Percentiles rank a stretch among this genome's conserved stretches.
These are phyloP conservation scores for Trichocladium antarcticum DNA, from an alignment of 495 filamentous ascomycete species.

Conservation along the genomic window DNA sequence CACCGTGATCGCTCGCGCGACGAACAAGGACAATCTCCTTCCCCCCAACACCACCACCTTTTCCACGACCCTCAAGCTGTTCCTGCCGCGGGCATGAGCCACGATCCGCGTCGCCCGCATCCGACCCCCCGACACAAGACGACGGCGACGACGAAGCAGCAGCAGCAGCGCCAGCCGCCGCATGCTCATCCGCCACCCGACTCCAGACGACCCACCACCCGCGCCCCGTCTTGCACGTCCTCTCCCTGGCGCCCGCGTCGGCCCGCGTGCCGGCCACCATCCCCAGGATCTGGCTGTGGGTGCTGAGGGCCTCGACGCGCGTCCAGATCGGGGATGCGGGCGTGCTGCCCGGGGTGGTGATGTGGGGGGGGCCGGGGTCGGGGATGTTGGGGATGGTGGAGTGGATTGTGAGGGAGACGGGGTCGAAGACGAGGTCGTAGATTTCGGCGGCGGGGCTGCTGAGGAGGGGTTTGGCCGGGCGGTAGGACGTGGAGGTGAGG, in stretches of 20 bases:
- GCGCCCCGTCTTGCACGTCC: slow-evolving; percentile 81
- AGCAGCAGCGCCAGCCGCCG: background rate
- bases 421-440: slow-evolving; percentile 81
- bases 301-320: slow-evolving; percentile 81
- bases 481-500: slow-evolving; percentile 49
- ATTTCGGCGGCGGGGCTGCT: slow-evolving; percentile 33
- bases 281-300: slow-evolving; percentile 73
- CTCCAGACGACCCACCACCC: slow-evolving; percentile 99
- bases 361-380: slow-evolving; percentile 31
- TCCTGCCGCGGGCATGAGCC: too few species aligned
- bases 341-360: background rate
- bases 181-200: slow-evolving; percentile 43
- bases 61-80: background rate
- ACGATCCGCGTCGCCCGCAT: background rate
- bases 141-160: background rate
- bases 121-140: background rate
- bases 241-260: slow-evolving; percentile 54
- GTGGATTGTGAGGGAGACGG: slow-evolving; percentile 60
- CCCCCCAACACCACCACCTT: slow-evolving; percentile 9
- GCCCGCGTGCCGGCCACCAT: slow-evolving; percentile 55
- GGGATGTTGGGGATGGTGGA: slow-evolving; percentile 89
- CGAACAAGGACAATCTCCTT: slow-evolving; percentile 74
- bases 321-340: slow-evolving; percentile 42
- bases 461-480: slow-evolving; percentile 35
- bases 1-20: slow-evolving; percentile 55